Percentiles rank a stretch among this genome's conserved stretches.
Evolutionary conservation across 2,329 filamentous ascomycete genomes (phyloP).

Genomic region (Aspergillus neoniger): DNA sequence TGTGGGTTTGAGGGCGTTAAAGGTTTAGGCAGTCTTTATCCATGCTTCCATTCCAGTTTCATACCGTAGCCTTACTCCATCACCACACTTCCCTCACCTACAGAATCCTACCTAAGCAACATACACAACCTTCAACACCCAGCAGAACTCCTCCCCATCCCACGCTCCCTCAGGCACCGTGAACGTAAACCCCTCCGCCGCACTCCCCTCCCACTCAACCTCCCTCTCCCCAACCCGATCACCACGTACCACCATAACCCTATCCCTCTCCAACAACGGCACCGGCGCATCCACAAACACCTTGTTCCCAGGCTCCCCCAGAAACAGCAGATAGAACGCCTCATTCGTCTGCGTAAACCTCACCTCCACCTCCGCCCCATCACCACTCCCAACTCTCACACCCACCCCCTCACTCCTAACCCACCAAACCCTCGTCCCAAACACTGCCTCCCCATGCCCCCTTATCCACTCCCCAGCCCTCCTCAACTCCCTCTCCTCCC

Average conservation of each 20-base stretch:
- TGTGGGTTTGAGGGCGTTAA: no score
- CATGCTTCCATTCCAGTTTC: no score
- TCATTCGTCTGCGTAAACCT: slow-evolving; percentile 56
- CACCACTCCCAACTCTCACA: slow-evolving; percentile 32
- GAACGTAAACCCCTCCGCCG: background rate
- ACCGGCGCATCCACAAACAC: slow-evolving; percentile 45
- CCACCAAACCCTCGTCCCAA: slow-evolving; percentile 60
- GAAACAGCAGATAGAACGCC: slow-evolving; percentile 55
- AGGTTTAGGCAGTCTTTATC: no score
- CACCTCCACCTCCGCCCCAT: slow-evolving; percentile 27
- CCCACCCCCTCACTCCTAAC: slow-evolving; percentile 38
- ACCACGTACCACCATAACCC: slow-evolving; percentile 48
- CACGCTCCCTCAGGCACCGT: background rate
- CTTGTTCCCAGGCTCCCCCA: slow-evolving; percentile 49
- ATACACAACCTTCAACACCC: slow-evolving; percentile 7
- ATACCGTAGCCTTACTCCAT: no score
- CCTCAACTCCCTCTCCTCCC: slow-evolving; percentile 51
- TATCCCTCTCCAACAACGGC: slow-evolving; percentile 51
- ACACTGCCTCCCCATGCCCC: slow-evolving; percentile 57
- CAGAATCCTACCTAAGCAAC: no score
- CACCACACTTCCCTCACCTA: background rate
- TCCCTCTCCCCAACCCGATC: background rate
- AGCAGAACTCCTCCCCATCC: background rate
- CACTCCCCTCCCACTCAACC: background rate
- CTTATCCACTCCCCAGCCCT: slow-evolving; percentile 59